These are phyloP conservation scores for Geosmithia flava DNA, from an alignment of 2,329 filamentous ascomycete species.

Conservation along the genomic window DNA sequence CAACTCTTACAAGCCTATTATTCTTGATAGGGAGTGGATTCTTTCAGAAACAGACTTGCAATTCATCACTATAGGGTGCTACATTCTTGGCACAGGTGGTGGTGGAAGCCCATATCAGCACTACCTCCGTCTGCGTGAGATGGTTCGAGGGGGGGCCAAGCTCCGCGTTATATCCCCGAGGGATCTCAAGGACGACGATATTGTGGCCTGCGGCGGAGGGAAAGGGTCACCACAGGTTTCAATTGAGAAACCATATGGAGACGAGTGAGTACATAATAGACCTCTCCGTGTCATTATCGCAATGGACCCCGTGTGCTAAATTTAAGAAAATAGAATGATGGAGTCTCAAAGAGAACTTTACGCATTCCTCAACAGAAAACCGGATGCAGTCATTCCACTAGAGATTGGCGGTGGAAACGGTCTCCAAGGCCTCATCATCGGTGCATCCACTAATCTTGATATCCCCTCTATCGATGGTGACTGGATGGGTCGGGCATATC, in stretches of 20 bases:
- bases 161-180: constrained; percentile 38
- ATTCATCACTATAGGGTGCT: constrained; percentile 46
- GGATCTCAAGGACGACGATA: constrained; percentile 35
- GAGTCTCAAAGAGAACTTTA: constrained; percentile 39
- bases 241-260: constrained; percentile 45
- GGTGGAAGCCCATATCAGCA: constrained; percentile 41
- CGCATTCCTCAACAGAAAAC: constrained; percentile 26
- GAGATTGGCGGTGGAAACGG: constrained; percentile 58
- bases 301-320: background rate
- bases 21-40: constrained; percentile 40
- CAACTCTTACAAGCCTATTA: constrained; percentile 33
- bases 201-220: constrained; percentile 42
- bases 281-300: too few relatives aligned
- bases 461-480: constrained; percentile 39
- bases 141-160: constrained; percentile 34
- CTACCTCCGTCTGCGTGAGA: constrained; percentile 37
- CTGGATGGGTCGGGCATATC: constrained; percentile 45
- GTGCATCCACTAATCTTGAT: constrained; percentile 38
- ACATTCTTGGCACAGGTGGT: constrained; percentile 49
- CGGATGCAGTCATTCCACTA: constrained; percentile 46
- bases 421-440: constrained; percentile 43
- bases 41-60: constrained; percentile 43
- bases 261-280: constrained; percentile 23
- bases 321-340: constrained; percentile 16
- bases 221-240: constrained; percentile 48